phyloP scores from a whole-genome alignment of 2,329 filamentous ascomycete species.

The Volutella citrinella region DNA sequence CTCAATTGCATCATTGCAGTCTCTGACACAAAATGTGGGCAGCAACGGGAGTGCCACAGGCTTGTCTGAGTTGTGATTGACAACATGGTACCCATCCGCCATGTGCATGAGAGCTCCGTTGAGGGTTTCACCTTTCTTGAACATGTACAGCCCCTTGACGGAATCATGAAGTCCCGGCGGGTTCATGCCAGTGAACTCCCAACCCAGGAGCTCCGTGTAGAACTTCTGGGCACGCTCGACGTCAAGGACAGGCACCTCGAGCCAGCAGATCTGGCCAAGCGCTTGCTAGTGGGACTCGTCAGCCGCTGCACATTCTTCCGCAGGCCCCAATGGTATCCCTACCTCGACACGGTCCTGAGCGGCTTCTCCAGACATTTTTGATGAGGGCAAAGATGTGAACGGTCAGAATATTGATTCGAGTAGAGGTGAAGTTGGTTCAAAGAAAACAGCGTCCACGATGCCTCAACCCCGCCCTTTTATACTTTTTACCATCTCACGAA shows the following conservation, averaged over 20 bases:
- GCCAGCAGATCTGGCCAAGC: slow-evolving; percentile 36
- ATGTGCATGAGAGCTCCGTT: slow-evolving; percentile 35
- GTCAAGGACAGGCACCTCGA: slow-evolving; percentile 36
- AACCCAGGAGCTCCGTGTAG: slow-evolving; percentile 34
- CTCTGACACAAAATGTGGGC: slow-evolving; percentile 31
- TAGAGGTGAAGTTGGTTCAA: too few relatives aligned
- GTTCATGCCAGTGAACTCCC: slow-evolving; percentile 26
- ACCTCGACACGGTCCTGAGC: too few relatives aligned
- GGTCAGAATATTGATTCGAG: too few relatives aligned
- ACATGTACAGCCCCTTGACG: slow-evolving; percentile 31
- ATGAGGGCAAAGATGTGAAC: too few relatives aligned
- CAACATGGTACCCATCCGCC: slow-evolving; percentile 25
- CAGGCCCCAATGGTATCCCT: too few relatives aligned
- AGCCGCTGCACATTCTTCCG: too few relatives aligned
- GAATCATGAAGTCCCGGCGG: slow-evolving; percentile 17
- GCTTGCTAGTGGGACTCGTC: slow-evolving; percentile 13
- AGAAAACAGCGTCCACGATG: too few relatives aligned
- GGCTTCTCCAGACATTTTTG: too few relatives aligned
- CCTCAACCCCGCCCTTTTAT: too few relatives aligned
- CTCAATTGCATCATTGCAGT: slow-evolving; percentile 30
- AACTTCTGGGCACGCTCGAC: slow-evolving; percentile 34
- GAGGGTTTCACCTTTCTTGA: slow-evolving; percentile 30
- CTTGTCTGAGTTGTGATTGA: slow-evolving; percentile 23
- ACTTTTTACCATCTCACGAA: too few relatives aligned
- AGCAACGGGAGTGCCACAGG: slow-evolving; percentile 27